Evolutionary conservation across 2,329 filamentous ascomycete species (phyloP), one percentile per base, ranked within the genome.

Genomic region (Raffaelea arxii): DNA sequence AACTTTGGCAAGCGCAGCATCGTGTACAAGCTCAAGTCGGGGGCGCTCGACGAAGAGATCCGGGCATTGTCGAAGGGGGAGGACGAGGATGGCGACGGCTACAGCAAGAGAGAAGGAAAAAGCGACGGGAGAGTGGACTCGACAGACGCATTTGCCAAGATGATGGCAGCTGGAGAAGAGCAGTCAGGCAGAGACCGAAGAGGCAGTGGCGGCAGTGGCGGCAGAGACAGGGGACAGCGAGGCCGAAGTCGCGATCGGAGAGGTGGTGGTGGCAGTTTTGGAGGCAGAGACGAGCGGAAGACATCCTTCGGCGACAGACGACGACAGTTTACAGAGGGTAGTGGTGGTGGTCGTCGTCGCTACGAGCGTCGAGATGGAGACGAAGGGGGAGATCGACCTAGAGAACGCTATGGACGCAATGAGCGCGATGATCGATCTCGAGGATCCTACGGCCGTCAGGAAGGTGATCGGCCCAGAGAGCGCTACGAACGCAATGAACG

Each of bases 1-100:
- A 51, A 56, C 1, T 77, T 77, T 55, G 77, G 75, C 18, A 76
- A 75, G 60, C 68, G 62, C 40, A 80, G 77, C 52, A 50, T 77
- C 16, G 75, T 80, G 2, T 78, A 75, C 46, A 64, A 72, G 54
- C 56, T 75, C 49, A 76, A 75, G 54, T 64, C 68, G 44, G 74
- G 71, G 3, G 50, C 57, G 19, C 51, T 72, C 25, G 58, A 62
- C 41, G 59, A 65, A 3, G 55, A 63, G 22, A 11, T 63, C 21
- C 58, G 59, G 41, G 48, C 38, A 10, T 41, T 52, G 23, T 10
- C 40, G n/a, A 14, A 21, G 11, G 23, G 44, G 39, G 19, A 41
- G 16, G 16, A 6, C n/a, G 21, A 25, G 14, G 2, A 37, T 22
- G 9, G 11, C 1, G 30, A 23, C 9, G 23, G 27, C 16, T 5